Evolutionary conservation across 352 stramenopile species (phyloP).

Genomic region (Phytopythium helicoides): DNA sequence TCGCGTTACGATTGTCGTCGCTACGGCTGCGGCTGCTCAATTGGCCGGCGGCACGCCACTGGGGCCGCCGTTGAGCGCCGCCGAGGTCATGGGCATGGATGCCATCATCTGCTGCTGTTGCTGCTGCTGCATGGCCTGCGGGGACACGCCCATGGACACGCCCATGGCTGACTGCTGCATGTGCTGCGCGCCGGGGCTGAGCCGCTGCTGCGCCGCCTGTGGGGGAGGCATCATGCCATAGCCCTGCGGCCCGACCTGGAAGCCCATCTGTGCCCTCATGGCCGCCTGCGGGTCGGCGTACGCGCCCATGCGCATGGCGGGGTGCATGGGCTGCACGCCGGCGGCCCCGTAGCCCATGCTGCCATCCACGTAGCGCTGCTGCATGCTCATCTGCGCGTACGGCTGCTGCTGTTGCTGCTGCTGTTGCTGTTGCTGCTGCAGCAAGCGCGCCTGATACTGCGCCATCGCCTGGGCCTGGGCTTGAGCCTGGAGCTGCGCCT

Average conservation of each 20-base stretch:
- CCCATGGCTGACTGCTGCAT: slow-evolving; percentile 27
- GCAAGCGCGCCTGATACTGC: slow-evolving; percentile 65
- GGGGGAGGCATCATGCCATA: slow-evolving; percentile 52
- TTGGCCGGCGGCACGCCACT: background rate
- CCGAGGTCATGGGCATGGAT: slow-evolving; percentile 27
- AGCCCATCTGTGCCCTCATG: slow-evolving; percentile 41
- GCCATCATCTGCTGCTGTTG: slow-evolving; percentile 14
- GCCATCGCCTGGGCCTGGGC: slow-evolving; percentile 38
- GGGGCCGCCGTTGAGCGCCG: background rate
- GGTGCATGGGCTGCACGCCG: slow-evolving; percentile 19
- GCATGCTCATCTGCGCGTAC: slow-evolving; percentile 11
- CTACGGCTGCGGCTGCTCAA: background rate
- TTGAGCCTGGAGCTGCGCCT: slow-evolving; percentile 27
- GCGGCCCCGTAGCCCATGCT: slow-evolving; percentile 33
- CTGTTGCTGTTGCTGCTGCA: slow-evolving; percentile 12
- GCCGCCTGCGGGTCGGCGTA: slow-evolving; percentile 29
- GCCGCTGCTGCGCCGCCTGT: slow-evolving; percentile 27
- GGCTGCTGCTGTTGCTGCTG: slow-evolving; percentile 23
- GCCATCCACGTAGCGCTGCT: slow-evolving; percentile 40
- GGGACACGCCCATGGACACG: slow-evolving; percentile 23
- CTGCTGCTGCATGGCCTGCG: slow-evolving; percentile 20
- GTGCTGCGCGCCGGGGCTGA: slow-evolving; percentile 29
- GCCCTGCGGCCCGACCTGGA: slow-evolving; percentile 34
- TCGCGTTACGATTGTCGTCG: no score
- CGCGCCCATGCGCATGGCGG: slow-evolving; percentile 23